These are phyloP conservation scores for Aspergillus sclerotialis DNA, from an alignment of 2,329 filamentous ascomycete species.

Conservation along the genomic window DNA sequence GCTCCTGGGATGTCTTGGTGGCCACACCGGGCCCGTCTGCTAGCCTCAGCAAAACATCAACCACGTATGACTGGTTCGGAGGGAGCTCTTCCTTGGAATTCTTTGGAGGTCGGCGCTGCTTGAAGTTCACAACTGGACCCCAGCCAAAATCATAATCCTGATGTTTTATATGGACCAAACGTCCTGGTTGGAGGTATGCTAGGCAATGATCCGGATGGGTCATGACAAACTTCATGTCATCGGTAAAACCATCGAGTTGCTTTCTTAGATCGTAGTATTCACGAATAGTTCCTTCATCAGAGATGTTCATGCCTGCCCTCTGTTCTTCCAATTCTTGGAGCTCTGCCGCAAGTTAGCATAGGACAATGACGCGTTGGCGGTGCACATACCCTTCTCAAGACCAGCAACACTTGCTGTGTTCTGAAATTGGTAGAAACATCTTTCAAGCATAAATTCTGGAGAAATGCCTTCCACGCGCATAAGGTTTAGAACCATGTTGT, in stretches of 20 bases:
- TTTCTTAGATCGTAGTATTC: conserved; percentile 90
- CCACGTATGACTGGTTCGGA: conserved; percentile 70
- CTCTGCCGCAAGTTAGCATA: conserved; percentile 43
- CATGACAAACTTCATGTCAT: conserved; percentile 86
- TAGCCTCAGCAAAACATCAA: conserved; percentile 71
- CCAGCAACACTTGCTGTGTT: conserved; percentile 80
- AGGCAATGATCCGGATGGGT: conserved; percentile 84
- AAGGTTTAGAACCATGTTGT: conserved; percentile 98
- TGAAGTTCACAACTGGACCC: conserved; percentile 78
- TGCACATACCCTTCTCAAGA: conserved; percentile 59
- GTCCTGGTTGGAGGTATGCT: conserved; percentile 79
- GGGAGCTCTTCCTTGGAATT: conserved; percentile 59
- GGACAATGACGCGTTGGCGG: background rate
- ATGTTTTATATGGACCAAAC: conserved; percentile 78
- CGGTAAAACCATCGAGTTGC: conserved; percentile 73
- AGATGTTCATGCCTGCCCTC: conserved; percentile 65
- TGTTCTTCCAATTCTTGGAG: conserved; percentile 71
- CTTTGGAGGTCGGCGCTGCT: conserved; percentile 58
- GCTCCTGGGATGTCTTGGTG: conserved; percentile 55
- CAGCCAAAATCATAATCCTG: conserved; percentile 80
- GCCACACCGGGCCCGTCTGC: conserved; percentile 46
- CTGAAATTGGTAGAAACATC: conserved; percentile 97
- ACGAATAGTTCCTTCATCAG: conserved; percentile 80
- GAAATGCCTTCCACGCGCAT: conserved; percentile 98
- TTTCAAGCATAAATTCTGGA: conserved; percentile 97